Evolutionary conservation across 805 yeast species (phyloP), one percentile per base, ranked within the genome.

Genomic region (Myxozyma neglecta): DNA sequence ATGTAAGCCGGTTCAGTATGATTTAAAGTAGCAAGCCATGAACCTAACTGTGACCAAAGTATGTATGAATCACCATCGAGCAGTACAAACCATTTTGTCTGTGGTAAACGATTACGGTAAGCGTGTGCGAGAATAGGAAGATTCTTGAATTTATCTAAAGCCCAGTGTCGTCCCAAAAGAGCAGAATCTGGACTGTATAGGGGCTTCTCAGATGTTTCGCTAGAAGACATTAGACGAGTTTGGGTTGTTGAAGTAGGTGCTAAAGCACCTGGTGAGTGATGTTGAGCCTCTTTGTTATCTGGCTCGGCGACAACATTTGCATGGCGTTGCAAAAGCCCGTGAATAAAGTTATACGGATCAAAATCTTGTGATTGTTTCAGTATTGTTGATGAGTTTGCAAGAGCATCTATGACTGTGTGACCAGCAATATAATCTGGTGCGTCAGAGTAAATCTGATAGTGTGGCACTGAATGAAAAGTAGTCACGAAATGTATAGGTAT

Each of bases 81-180:
- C 53, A 75, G 64, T 16, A 75, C 67, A 50, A 64, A 74, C 79
- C 79, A 76, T 45, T 75, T 45, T 8, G 53, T 50, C 11, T 59
- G 44, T 13, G 74, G 73, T 2, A 66, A 52, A 2, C 69, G 55
- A 18, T 52, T 56, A 9, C 55, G 42, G 64, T 70, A 76, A 16
- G 77, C 77, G 50, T 74, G 74, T 10, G 69, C 69, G 35, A 72
- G 69, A 71, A 71, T 71, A 20, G 77, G 77, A n/a, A 76, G 43
- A 60, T 73, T 74, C 68, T 76, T 75, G 70, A 67, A 76, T 60
- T 69, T 69, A 63, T 76, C 78, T 20, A 72, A 63, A 9, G 60
- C 64, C 76, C 77, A 74, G 53, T 75, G 75, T 20, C 53, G 46
- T 10, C 57, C 51, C 7, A n/a, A 16, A 32, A 32, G 16, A 43